phyloP scores from a whole-genome alignment of 2,329 filamentous ascomycete species.

The Helminthosporium solani region DNA sequence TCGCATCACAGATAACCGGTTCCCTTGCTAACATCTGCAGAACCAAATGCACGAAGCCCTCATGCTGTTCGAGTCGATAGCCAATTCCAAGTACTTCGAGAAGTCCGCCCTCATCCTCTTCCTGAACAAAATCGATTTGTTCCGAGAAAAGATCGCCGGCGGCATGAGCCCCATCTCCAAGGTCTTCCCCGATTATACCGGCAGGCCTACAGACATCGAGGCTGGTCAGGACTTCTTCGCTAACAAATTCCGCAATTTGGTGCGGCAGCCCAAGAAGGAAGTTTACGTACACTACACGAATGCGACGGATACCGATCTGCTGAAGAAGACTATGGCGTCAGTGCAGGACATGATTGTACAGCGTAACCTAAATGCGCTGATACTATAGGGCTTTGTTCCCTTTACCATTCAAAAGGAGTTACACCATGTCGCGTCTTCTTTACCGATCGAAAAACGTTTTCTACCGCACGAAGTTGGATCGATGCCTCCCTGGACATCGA shows the following conservation, averaged over 20 bases:
- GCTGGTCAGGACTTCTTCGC: constrained; percentile 53
- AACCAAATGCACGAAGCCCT: constrained; percentile 59
- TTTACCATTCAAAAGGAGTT: constrained; percentile 13
- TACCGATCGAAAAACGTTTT: background rate
- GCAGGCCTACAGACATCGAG: constrained; percentile 47
- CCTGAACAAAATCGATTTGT: constrained; percentile 56
- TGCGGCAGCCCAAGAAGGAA: constrained; percentile 52
- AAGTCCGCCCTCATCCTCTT: constrained; percentile 55
- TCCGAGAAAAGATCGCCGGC: constrained; percentile 51
- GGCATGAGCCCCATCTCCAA: constrained; percentile 50
- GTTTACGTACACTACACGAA: constrained; percentile 56
- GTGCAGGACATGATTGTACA: constrained; percentile 58
- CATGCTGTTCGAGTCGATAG: constrained; percentile 56
- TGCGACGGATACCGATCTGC: constrained; percentile 53
- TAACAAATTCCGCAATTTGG: constrained; percentile 53
- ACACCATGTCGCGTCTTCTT: constrained; percentile 3
- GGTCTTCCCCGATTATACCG: constrained; percentile 53
- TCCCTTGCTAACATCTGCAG: constrained; percentile 28
- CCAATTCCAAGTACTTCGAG: constrained; percentile 55
- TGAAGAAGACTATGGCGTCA: constrained; percentile 59
- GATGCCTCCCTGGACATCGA: background rate
- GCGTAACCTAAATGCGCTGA: constrained; percentile 53
- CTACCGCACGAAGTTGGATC: background rate
- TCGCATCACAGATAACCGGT: background rate
- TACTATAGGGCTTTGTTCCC: constrained; percentile 34